Conservation (phyloP, 2,329 filamentous ascomycete genomes). For the Onygena corvina region DNA sequence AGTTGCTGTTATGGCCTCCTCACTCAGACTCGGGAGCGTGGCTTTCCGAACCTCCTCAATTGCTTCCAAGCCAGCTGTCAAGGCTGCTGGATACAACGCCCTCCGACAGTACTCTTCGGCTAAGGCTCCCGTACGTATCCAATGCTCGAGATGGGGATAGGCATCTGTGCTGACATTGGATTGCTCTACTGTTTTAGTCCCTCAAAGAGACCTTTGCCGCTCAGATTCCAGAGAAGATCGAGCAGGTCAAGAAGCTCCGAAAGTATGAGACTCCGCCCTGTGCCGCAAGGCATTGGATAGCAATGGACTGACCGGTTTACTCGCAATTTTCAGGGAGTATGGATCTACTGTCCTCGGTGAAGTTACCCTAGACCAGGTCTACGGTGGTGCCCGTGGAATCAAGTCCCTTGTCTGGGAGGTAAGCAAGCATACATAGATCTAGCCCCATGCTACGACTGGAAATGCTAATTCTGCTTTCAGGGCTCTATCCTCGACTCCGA, state of each 20-base stretch:
- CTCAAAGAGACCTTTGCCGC: conserved; percentile 98
- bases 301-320: not conserved
- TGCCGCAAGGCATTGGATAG: not conserved
- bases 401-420: conserved; percentile 97
- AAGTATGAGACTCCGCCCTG: conserved; percentile 49
- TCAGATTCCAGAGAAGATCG: conserved; percentile 87
- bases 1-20: conserved; percentile 55
- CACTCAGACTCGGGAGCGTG: conserved; percentile 68
- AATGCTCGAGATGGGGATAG: conserved; percentile 14
- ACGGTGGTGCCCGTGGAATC: conserved; percentile 97
- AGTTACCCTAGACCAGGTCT: conserved; percentile 98
- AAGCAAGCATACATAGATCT: conserved; percentile 9
- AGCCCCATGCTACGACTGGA: not conserved
- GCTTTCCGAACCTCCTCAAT: conserved; percentile 63
- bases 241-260: conserved; percentile 97
- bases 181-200: conserved; percentile 49
- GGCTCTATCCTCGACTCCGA: conserved; percentile 94
- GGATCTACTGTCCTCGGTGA: conserved; percentile 92
- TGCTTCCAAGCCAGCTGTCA: conserved; percentile 55
- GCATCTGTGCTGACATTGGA: conserved; percentile 14
- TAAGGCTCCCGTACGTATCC: conserved; percentile 63
- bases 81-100: conserved; percentile 64
- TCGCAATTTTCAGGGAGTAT: conserved; percentile 55
- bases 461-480: conserved; percentile 22
- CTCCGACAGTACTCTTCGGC: conserved; percentile 77